Base-by-base conservation (phyloP, 805 yeast species). In the Metschnikowia similis region DNA sequence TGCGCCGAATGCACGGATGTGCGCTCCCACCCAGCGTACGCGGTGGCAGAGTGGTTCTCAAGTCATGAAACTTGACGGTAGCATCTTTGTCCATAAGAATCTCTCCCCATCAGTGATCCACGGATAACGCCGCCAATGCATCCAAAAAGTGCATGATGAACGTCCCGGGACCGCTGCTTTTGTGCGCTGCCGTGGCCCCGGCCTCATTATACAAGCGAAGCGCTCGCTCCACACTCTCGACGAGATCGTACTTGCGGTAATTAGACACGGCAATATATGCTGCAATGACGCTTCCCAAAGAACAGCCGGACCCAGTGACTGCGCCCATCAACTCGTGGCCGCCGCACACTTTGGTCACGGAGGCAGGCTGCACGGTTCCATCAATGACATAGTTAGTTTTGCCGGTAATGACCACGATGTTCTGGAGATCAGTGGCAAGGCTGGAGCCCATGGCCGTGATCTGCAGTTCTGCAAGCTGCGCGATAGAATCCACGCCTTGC, bases 291-390 rank as follows among this genome's bases (percentile, higher is more conserved):
- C 90, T 82, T 1, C 96, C 96, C 35, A 89, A 66, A 0, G 92
- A 80, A 54, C 96, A 89, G 0, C 96, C 96, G 2, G 90, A 73
- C 0, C 95, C 96, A 0, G 96, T 89, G 5, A 89, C 78, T 9
- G 69, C 63, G 0, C 84, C 84, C 85, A 89, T 83, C 14, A 82
- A 56, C 17, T 66, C 66, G 56, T 80, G 76, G 1, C 94, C 89
- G 6, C 91, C 92, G 8, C 58, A 50, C 4, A 83, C 61, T 2
- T 61, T 56, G 2, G 59, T 61, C 41, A 16, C 32, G 11, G 16
- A 6, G 27, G 30, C 14, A 4, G 42, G 44, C 26, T 11, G 16
- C 16, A 16, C 28, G 4, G n/a, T 28, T 16, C 35, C 40, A 1
- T 56, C 62, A 29, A 58, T 59, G 6, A 73, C 50, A 51, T 61